A percentile compares a stretch with the other conserved stretches of the same genome.
Evolutionary conservation across 495 filamentous ascomycete species (phyloP).

Genomic region (Aspergillus incahuasiensis): DNA sequence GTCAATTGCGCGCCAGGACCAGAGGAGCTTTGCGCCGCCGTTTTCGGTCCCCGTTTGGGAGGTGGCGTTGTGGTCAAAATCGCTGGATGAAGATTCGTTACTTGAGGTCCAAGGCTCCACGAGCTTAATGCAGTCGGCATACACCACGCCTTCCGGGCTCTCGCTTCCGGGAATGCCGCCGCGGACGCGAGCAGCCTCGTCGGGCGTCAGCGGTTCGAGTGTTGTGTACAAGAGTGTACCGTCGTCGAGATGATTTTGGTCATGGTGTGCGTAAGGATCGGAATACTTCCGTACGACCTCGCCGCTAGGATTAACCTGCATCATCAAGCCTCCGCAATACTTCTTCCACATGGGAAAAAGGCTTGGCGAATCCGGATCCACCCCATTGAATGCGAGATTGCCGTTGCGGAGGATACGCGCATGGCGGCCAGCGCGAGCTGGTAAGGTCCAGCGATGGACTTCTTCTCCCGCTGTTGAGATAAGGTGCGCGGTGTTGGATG

Average conservation of each 20-base stretch:
- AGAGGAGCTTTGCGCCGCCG: slow-evolving; percentile 31
- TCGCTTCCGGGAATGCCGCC: slow-evolving; percentile 41
- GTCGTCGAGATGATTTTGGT: slow-evolving; percentile 43
- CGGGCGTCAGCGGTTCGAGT: slow-evolving; percentile 32
- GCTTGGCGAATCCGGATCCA: slow-evolving; percentile 34
- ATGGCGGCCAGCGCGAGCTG: slow-evolving; percentile 39
- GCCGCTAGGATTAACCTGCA: slow-evolving; percentile 32
- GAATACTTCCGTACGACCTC: slow-evolving; percentile 34
- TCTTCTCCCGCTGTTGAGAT: slow-evolving; percentile 38
- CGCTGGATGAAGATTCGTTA: slow-evolving; percentile 19
- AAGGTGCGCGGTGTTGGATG: slow-evolving; percentile 36
- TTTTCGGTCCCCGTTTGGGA: slow-evolving; percentile 8
- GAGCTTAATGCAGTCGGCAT: slow-evolving; percentile 44
- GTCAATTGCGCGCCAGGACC: slow-evolving; percentile 41
- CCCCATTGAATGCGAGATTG: slow-evolving; percentile 42
- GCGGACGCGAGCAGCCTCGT: slow-evolving; percentile 29
- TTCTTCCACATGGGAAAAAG: slow-evolving; percentile 45
- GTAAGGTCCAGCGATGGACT: slow-evolving; percentile 41
- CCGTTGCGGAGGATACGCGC: slow-evolving; percentile 39
- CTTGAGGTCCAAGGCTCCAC: slow-evolving; percentile 25
- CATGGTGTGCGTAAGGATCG: slow-evolving; percentile 43
- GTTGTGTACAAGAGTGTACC: slow-evolving; percentile 41
- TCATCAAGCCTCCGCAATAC: slow-evolving; percentile 44
- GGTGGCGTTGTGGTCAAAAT: slow-evolving; percentile 18
- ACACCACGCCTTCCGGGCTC: slow-evolving; percentile 31